These are phyloP conservation scores for Stagonosporopsis rhizophila DNA, from an alignment of 2,329 filamentous ascomycete species.

Conservation along the genomic window DNA sequence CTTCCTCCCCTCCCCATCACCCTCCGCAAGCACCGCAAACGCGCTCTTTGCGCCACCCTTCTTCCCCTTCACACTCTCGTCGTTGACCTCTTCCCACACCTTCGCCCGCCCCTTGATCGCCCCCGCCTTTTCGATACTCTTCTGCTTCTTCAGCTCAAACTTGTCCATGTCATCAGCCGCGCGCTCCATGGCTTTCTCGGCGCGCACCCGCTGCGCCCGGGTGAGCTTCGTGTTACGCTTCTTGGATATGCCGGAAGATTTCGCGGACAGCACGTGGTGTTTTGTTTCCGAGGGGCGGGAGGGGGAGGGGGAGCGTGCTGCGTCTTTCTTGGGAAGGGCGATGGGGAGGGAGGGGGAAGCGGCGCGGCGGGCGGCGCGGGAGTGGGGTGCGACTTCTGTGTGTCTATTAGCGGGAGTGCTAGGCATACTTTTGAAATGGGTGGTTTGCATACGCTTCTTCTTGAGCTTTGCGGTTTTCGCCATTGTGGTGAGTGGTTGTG, in stretches of 20 bases:
- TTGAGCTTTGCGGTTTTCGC: conserved; percentile 57
- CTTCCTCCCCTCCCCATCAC: conserved; percentile 12
- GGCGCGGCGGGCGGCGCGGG: conserved; percentile 76
- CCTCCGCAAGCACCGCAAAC: conserved; percentile 25
- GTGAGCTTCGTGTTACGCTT: conserved; percentile 56
- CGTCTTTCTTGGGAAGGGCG: conserved; percentile 66
- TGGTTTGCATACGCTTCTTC: conserved; percentile 48
- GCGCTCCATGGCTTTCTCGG: conserved; percentile 56
- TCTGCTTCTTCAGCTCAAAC: conserved; percentile 62
- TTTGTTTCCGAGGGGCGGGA: conserved; percentile 31
- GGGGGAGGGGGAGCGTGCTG: conserved; percentile 24
- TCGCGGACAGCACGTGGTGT: conserved; percentile 69
- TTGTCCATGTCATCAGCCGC: conserved; percentile 63
- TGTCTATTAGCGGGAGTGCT: conserved; percentile 1
- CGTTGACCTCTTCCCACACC: conserved; percentile 50
- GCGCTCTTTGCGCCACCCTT: conserved; percentile 25
- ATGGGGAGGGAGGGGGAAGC: conserved; percentile 73
- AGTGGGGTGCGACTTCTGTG: conserved; percentile 70
- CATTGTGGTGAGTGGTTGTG: conserved; percentile 37
- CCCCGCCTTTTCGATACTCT: conserved; percentile 59
- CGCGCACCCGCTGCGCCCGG: conserved; percentile 61
- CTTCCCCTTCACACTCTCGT: conserved; percentile 19
- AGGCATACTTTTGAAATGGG: conserved; percentile 10
- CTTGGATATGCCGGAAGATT: conserved; percentile 76
- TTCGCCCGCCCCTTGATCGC: conserved; percentile 57